phyloP scores from a whole-genome alignment of 306 rosid genomes.

The Clitoria ternatea region DNA sequence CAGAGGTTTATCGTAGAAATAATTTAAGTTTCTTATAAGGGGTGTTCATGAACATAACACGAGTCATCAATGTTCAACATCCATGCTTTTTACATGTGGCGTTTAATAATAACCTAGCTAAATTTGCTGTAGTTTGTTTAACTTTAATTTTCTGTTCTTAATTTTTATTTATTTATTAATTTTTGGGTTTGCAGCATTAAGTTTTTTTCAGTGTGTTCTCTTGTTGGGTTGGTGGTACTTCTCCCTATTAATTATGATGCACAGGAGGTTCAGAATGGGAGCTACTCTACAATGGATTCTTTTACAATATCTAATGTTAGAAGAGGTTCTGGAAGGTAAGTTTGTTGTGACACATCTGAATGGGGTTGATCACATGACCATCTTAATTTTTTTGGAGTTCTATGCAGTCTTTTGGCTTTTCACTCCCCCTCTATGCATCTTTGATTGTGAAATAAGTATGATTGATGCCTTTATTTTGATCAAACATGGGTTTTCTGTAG shows the following conservation, averaged over 20 bases:
- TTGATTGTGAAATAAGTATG: neutral
- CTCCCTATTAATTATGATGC: slow-evolving; percentile 61
- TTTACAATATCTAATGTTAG: slow-evolving; percentile 76
- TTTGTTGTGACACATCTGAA: neutral
- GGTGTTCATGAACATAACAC: neutral
- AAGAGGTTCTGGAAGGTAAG: slow-evolving; percentile 65
- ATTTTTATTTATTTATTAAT: neutral
- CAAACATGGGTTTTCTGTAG: neutral
- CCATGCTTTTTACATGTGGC: neutral
- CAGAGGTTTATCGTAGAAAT: neutral
- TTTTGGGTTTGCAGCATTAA: slow-evolving; percentile 54
- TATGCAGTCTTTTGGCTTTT: neutral
- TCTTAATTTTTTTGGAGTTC: neutral
- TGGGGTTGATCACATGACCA: neutral
- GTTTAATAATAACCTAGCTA: neutral
- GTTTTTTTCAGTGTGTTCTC: slow-evolving; percentile 62
- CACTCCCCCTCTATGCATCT: neutral
- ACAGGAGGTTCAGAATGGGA: slow-evolving; percentile 23
- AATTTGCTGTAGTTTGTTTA: neutral
- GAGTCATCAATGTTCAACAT: neutral
- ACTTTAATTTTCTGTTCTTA: neutral
- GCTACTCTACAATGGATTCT: slow-evolving; percentile 53
- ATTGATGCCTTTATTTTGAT: neutral
- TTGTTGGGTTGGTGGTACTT: slow-evolving; percentile 68
- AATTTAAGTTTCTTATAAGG: neutral